phyloP scores from a whole-genome alignment of 139 green algal genomes.

The Coccomyxa sp. region DNA sequence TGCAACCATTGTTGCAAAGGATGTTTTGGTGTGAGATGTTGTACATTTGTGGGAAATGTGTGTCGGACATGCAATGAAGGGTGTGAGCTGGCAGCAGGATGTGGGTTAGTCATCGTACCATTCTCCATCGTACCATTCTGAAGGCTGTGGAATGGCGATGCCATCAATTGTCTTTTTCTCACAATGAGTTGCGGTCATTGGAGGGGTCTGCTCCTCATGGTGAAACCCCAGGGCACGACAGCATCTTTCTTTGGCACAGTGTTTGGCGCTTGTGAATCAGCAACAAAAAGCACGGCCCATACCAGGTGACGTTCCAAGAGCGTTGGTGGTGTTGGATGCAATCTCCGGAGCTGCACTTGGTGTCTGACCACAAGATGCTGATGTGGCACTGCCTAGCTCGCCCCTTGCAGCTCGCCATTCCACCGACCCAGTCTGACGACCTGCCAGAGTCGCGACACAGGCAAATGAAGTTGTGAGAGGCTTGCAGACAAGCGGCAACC shows the following conservation, averaged over 20 bases:
- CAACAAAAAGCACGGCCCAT: not conserved
- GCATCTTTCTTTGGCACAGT: too few species aligned
- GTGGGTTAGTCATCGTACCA: not conserved
- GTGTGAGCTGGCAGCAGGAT: not conserved
- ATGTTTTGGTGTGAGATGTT: not conserved
- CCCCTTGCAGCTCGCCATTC: conserved; percentile 29
- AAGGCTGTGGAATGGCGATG: not conserved
- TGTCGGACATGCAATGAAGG: too few species aligned
- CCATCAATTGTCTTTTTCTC: not conserved
- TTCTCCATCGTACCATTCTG: not conserved
- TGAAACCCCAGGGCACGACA: too few species aligned
- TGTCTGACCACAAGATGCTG: not conserved
- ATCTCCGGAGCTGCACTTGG: not conserved
- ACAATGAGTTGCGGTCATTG: not conserved
- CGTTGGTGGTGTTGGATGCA: not conserved
- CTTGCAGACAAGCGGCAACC: too few species aligned
- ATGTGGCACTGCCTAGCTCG: conserved; percentile 10
- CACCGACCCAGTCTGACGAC: conserved; percentile 19
- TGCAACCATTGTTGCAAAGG: not conserved
- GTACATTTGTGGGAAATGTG: too few species aligned
- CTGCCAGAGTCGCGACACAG: not conserved
- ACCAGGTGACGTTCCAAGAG: not conserved
- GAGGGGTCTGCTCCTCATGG: too few species aligned
- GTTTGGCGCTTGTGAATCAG: not conserved
- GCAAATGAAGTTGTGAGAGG: not conserved